phyloP scores from a whole-genome alignment of 352 stramenopile genomes.

The Globisporangium polare region DNA sequence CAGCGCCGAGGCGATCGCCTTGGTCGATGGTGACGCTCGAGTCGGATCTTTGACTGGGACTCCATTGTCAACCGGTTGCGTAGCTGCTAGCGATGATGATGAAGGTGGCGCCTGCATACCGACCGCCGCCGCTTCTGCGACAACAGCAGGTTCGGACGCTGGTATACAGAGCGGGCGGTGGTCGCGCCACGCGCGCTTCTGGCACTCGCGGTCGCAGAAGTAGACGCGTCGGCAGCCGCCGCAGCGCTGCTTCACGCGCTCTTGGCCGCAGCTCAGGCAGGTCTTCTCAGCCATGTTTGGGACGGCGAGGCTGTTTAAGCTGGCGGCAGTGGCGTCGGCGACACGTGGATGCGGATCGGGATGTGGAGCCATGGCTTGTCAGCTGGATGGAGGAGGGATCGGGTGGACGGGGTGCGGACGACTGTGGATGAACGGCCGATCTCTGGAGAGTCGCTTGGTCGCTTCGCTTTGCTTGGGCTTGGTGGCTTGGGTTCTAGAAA shows the following conservation, averaged over 20 bases:
- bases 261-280: conserved; percentile 44
- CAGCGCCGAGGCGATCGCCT: neutral
- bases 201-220: conserved; percentile 79
- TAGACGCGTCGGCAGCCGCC: conserved; percentile 63
- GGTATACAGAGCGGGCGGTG: conserved; percentile 48
- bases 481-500: conserved; percentile 1
- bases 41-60: neutral
- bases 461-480: neutral
- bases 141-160: conserved; percentile 7
- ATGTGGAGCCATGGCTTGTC: neutral
- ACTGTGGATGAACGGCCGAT: neutral
- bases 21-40: neutral
- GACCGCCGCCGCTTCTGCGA: neutral
- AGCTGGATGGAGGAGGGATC: neutral
- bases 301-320: neutral
- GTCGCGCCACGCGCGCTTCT: conserved; percentile 51
- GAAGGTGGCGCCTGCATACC: neutral
- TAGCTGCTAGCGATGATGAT: conserved; percentile 5
- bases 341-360: neutral
- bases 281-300: neutral
- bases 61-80: neutral
- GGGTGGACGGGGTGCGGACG: neutral
- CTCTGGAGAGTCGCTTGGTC: neutral
- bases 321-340: neutral
- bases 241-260: conserved; percentile 62